Conservation (phyloP, 202 grass and related monocot species). For the Bolboschoenoplectus hybrid region DNA sequence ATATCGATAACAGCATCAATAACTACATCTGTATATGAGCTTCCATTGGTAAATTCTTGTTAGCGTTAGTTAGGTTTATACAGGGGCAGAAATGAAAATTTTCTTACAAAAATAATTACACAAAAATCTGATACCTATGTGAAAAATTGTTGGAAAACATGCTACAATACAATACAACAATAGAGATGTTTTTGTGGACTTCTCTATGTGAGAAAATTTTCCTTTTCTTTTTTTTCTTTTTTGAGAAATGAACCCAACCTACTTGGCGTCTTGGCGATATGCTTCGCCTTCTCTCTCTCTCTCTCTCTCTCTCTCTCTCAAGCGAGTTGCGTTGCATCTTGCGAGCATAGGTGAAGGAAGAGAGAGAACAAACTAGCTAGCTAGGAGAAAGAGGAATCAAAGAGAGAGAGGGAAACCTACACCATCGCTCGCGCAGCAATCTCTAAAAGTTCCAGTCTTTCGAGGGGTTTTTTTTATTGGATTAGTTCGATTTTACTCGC, state of each 20-base stretch:
- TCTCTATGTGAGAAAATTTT: too few relatives aligned
- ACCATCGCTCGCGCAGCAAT: not conserved
- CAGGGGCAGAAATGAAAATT: not conserved
- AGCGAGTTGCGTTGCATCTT: not conserved
- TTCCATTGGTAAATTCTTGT: too few relatives aligned
- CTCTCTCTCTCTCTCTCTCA: not conserved
- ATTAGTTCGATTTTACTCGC: not conserved
- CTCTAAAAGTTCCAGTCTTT: not conserved
- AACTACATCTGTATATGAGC: too few relatives aligned
- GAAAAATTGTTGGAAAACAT: slow-evolving; percentile 2
- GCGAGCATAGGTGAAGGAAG: slow-evolving; percentile 17
- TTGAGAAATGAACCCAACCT: too few relatives aligned
- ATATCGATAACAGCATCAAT: too few relatives aligned
- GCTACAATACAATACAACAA: not conserved
- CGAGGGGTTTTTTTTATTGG: not conserved
- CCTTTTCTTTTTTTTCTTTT: too few relatives aligned
- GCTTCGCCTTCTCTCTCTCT: not conserved
- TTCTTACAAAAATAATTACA: not conserved
- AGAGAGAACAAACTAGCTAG: not conserved
- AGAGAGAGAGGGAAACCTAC: not conserved
- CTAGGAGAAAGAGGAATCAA: not conserved
- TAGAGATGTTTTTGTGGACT: slow-evolving; percentile 2
- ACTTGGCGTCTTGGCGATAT: too few relatives aligned
- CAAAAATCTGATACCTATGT: not conserved
- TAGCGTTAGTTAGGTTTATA: not conserved